Conservation (phyloP, 345 rosid species). For the Moringa oleifera region DNA sequence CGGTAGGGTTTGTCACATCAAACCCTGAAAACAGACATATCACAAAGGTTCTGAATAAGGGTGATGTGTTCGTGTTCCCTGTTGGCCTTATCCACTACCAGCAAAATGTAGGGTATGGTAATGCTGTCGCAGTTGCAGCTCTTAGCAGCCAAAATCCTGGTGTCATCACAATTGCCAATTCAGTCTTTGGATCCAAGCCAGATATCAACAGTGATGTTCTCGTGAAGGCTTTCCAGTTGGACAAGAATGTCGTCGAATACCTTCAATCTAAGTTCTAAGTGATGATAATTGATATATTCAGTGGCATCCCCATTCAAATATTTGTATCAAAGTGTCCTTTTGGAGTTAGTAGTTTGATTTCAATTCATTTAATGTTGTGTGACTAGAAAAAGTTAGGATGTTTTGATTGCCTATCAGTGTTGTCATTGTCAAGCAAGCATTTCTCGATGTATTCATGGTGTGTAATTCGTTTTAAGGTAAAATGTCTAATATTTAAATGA, state of each 20-base stretch:
- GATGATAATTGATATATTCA: too few relatives aligned
- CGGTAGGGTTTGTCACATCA: conserved; percentile 20
- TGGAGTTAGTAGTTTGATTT: too few relatives aligned
- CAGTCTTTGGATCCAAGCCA: conserved; percentile 14
- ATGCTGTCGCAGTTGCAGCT: conserved; percentile 1
- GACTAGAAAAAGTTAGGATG: too few relatives aligned
- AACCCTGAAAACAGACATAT: conserved; percentile 1
- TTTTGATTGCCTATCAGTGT: too few relatives aligned
- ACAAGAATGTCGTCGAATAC: not conserved
- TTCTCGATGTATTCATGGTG: too few relatives aligned
- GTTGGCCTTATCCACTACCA: conserved; percentile 5
- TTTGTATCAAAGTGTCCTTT: too few relatives aligned
- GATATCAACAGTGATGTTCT: conserved; percentile 18
- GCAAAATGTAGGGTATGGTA: not conserved
- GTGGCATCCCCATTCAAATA: too few relatives aligned
- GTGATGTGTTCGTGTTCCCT: conserved; percentile 14
- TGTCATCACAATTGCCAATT: conserved; percentile 13
- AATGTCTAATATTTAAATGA: too few relatives aligned
- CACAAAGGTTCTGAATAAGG: not conserved
- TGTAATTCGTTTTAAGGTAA: too few relatives aligned
- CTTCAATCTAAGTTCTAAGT: conserved; percentile 15
- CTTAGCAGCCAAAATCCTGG: conserved; percentile 11
- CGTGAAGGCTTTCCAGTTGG: conserved; percentile 22
- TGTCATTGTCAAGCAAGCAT: too few relatives aligned
- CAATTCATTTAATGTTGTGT: too few relatives aligned